phyloP scores from a whole-genome alignment of 148 eudicot genomes.

The Vaccinium myrtillus region DNA sequence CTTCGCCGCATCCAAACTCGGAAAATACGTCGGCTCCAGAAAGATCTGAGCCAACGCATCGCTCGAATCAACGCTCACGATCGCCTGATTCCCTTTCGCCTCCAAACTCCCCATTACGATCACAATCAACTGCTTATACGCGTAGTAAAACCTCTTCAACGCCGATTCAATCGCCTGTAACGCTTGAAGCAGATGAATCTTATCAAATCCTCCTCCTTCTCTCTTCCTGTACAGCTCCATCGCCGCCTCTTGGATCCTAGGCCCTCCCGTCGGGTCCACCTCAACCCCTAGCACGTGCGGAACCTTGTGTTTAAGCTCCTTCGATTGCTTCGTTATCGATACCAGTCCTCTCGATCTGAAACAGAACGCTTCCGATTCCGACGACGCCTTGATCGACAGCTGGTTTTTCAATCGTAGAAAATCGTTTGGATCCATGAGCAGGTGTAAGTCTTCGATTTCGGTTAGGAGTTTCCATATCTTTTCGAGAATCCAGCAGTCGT shows the following conservation, averaged over 20 bases:
- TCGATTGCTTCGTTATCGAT: constrained; percentile 48
- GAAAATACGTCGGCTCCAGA: constrained; percentile 77
- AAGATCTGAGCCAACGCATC: constrained; percentile 58
- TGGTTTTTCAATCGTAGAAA: constrained; percentile 54
- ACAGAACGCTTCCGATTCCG: constrained; percentile 55
- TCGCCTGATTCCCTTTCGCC: constrained; percentile 42
- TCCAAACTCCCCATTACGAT: constrained; percentile 69
- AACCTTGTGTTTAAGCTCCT: constrained; percentile 59
- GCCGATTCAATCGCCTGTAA: constrained; percentile 72
- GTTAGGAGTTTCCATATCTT: constrained; percentile 58
- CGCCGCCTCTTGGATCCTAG: constrained; percentile 71
- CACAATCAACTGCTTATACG: constrained; percentile 63
- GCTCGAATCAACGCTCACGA: constrained; percentile 28
- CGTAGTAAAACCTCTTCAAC: constrained; percentile 59
- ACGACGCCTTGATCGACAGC: constrained; percentile 43
- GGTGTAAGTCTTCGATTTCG: constrained; percentile 50
- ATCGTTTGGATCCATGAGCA: constrained; percentile 67
- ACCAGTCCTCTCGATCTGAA: constrained; percentile 57
- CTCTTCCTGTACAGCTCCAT: constrained; percentile 59
- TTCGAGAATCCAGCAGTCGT: constrained; percentile 57
- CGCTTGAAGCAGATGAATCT: constrained; percentile 67
- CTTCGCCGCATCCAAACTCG: constrained; percentile 88
- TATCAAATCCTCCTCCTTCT: constrained; percentile 31
- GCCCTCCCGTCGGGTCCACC: constrained; percentile 84
- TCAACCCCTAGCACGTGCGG: constrained; percentile 61